phyloP scores from a whole-genome alignment of 2,329 filamentous ascomycete species.

The Clarireedia monteithiana region DNA sequence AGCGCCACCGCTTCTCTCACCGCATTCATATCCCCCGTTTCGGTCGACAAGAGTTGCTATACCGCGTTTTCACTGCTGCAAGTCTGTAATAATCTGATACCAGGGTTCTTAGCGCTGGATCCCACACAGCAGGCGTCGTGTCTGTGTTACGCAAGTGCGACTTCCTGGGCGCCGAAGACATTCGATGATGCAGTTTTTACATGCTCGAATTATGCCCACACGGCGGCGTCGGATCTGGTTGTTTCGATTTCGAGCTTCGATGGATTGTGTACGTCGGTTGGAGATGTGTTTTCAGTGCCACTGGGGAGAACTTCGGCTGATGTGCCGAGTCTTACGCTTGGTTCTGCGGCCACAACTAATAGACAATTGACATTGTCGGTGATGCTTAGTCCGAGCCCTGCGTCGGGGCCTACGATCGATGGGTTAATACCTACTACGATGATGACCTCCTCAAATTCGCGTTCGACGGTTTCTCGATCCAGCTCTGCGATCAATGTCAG shows the following conservation, averaged over 20 bases:
- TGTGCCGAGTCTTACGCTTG: not conserved
- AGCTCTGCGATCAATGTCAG: not conserved
- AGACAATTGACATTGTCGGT: no score
- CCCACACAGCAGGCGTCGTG: not conserved
- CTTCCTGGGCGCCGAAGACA: not conserved
- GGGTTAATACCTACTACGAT: no score
- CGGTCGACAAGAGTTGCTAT: not conserved
- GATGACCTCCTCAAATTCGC: no score
- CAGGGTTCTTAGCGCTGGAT: not conserved
- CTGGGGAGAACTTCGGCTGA: not conserved
- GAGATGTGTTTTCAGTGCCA: constrained; percentile 10
- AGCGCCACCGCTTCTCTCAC: not conserved
- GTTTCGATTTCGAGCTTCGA: not conserved
- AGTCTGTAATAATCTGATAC: not conserved
- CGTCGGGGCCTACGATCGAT: no score
- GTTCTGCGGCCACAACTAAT: not conserved
- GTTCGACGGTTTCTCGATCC: not conserved
- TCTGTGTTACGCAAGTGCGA: constrained; percentile 5
- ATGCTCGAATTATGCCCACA: not conserved
- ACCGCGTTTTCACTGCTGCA: not conserved
- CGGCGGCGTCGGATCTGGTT: not conserved
- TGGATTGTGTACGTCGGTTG: constrained; percentile 14
- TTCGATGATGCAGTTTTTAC: constrained; percentile 2
- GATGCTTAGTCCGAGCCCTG: no score
- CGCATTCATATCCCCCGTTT: not conserved